These are phyloP conservation scores for Colletotrichum sp. DNA, from an alignment of 2,329 filamentous ascomycete species.

Conservation along the genomic window DNA sequence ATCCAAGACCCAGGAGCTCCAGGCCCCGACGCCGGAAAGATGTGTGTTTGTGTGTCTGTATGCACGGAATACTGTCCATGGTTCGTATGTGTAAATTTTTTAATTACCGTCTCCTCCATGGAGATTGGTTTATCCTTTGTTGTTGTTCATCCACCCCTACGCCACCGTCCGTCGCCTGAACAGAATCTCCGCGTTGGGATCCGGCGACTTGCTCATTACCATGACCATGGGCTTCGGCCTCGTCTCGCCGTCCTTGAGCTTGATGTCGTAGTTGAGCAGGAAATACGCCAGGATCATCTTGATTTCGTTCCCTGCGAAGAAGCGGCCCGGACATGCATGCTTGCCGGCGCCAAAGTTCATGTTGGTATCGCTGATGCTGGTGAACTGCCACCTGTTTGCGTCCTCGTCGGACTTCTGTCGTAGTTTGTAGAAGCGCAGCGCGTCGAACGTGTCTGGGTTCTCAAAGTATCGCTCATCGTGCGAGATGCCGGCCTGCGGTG, in stretches of 20 bases:
- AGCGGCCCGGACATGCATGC: slow-evolving; percentile 53
- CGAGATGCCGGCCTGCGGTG: slow-evolving; percentile 45
- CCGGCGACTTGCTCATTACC: slow-evolving; percentile 46
- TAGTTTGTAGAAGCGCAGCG: slow-evolving; percentile 53
- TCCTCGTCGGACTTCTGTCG: slow-evolving; percentile 42
- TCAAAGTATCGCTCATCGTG: slow-evolving; percentile 44
- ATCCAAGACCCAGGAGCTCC: slow-evolving; percentile 5
- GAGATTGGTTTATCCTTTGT: neutral
- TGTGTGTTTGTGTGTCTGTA: neutral
- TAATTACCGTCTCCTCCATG: neutral
- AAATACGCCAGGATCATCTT: slow-evolving; percentile 48
- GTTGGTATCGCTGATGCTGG: slow-evolving; percentile 44
- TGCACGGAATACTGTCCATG: neutral
- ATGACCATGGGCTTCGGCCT: slow-evolving; percentile 42
- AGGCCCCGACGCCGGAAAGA: slow-evolving; percentile 3
- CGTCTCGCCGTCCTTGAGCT: slow-evolving; percentile 40
- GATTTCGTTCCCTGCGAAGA: slow-evolving; percentile 52
- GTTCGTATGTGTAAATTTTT: neutral
- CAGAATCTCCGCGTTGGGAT: slow-evolving; percentile 44
- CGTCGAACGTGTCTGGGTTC: slow-evolving; percentile 50
- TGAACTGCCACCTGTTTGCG: slow-evolving; percentile 47
- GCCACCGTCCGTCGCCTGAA: slow-evolving; percentile 38
- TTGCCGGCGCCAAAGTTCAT: slow-evolving; percentile 53
- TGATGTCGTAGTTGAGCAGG: slow-evolving; percentile 48
- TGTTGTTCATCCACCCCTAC: neutral